A percentile compares a stretch with the other conserved stretches of the same genome.
Evolutionary conservation across 345 rosid genomes (phyloP).

Genomic region (Kandelia obovata): DNA sequence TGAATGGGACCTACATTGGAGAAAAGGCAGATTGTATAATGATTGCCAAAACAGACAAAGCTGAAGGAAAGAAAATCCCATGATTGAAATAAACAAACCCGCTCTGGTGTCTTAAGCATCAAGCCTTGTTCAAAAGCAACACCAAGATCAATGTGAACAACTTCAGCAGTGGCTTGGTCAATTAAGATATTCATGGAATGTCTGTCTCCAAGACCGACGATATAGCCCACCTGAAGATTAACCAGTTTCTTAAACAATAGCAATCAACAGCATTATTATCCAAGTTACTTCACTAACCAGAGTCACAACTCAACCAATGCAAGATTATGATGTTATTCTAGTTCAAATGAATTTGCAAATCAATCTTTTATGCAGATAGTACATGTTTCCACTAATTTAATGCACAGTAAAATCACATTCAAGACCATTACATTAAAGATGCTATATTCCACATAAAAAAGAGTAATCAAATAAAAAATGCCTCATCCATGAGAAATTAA

Average conservation of each 20-base stretch:
- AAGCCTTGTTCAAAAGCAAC: conserved; percentile 98
- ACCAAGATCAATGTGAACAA: conserved; percentile 97
- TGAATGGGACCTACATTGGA: conserved; percentile 75
- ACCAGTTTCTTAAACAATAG: background rate
- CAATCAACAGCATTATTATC: background rate
- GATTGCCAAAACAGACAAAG: conserved; percentile 8
- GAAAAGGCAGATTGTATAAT: conserved; percentile 7
- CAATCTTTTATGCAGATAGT: background rate
- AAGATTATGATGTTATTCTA: background rate
- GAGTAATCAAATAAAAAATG: too few relatives aligned
- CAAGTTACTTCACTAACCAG: conserved; percentile 1
- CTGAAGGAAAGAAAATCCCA: conserved; percentile 5
- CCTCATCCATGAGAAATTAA: too few relatives aligned
- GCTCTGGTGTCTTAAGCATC: conserved; percentile 96
- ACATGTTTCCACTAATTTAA: too few relatives aligned
- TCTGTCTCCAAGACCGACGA: conserved; percentile 97
- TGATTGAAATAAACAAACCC: conserved; percentile 47
- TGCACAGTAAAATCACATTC: too few relatives aligned
- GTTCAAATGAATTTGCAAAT: background rate
- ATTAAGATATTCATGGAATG: conserved; percentile 90
- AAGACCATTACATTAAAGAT: too few relatives aligned
- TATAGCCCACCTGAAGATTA: conserved; percentile 78
- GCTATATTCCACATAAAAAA: too few relatives aligned
- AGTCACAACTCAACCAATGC: background rate
- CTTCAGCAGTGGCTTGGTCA: conserved; percentile 97